Evolutionary conservation across 2,329 filamentous ascomycete genomes (phyloP).

Genomic region (Ophiostoma tasmaniense): DNA sequence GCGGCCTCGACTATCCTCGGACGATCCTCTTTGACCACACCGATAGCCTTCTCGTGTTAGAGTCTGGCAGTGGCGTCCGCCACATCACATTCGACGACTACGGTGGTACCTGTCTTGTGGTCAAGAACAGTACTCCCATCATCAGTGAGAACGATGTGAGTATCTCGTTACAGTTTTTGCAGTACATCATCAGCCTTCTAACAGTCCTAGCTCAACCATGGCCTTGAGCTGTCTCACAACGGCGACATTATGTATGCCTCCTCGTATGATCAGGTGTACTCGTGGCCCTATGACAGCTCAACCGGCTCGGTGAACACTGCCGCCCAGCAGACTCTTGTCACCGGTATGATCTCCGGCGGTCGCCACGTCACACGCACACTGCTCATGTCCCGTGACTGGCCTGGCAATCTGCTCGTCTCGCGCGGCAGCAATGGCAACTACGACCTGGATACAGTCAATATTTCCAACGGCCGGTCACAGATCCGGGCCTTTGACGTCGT

Average conservation of each 20-base stretch:
- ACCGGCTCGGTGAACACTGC: background rate
- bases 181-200: background rate
- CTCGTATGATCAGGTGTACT: constrained; percentile 50
- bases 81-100: background rate
- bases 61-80: background rate
- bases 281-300: constrained; percentile 26
- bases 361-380: constrained; percentile 27
- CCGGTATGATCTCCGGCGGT: background rate
- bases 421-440: constrained; percentile 57
- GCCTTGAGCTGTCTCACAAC: constrained; percentile 44
- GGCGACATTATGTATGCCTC: constrained; percentile 50
- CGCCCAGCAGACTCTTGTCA: background rate
- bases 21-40: background rate
- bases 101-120: background rate
- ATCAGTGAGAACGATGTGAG: background rate
- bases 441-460: constrained; percentile 44
- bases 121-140: background rate
- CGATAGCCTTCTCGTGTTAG: background rate
- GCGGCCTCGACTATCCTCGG: background rate
- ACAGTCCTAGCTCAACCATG: constrained; percentile 44
- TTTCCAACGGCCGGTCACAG: background rate
- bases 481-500: background rate
- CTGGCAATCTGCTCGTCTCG: constrained; percentile 52
- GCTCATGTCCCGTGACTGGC: constrained; percentile 46
- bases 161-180: background rate